Evolutionary conservation across 805 yeast genomes (phyloP).

Genomic region (Saccharomyces paradoxus): DNA sequence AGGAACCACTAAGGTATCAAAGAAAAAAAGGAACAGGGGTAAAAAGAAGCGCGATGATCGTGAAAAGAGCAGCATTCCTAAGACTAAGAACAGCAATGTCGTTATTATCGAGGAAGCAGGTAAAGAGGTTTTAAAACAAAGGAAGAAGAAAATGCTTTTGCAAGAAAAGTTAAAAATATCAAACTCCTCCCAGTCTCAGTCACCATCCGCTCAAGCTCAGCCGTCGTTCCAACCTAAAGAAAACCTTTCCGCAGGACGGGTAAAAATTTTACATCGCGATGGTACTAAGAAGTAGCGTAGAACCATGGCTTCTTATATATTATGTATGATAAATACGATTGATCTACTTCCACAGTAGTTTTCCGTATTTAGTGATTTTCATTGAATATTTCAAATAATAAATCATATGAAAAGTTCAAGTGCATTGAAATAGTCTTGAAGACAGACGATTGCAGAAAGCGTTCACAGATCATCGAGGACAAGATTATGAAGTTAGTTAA

Average conservation of each 20-base stretch:
- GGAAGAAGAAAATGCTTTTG: not conserved
- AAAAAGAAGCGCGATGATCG: not conserved
- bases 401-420: not conserved
- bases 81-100: not conserved
- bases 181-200: not conserved
- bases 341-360: not conserved
- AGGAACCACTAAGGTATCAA: not conserved
- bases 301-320: not conserved
- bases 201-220: not conserved
- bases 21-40: not conserved
- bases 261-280: not conserved
- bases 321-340: not conserved
- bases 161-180: not conserved
- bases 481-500: slow-evolving; percentile 26
- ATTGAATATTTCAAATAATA: not conserved
- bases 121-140: not conserved
- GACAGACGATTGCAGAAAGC: not conserved
- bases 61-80: not conserved
- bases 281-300: not conserved
- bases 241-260: not conserved
- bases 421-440: not conserved
- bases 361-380: not conserved
- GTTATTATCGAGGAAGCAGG: not conserved
- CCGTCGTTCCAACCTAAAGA: not conserved
- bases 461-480: not conserved